A percentile compares a stretch with the other conserved stretches of the same genome.
Evolutionary conservation across 2,329 filamentous ascomycete species (phyloP).

Genomic region (Beauveria scarabaeidicola): DNA sequence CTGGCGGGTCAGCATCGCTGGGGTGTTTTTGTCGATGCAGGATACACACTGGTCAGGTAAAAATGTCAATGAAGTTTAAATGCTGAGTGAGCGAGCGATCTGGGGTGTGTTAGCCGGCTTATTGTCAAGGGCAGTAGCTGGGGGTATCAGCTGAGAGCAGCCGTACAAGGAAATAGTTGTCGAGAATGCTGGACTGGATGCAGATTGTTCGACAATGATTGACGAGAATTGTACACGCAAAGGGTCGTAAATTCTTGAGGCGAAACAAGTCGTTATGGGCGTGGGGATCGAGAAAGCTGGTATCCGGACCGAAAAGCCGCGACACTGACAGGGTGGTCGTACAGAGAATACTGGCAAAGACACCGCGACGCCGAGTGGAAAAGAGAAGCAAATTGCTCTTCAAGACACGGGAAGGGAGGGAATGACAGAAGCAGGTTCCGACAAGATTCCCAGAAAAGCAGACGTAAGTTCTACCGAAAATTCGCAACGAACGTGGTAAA

Average conservation of each 20-base stretch:
- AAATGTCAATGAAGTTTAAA: not conserved
- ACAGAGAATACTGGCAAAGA: constrained; percentile 10
- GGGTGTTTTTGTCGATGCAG: not conserved
- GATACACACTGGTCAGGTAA: constrained; percentile 7
- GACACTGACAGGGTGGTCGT: constrained; percentile 10
- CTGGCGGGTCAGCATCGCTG: constrained; percentile 13
- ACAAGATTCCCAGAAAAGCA: constrained; percentile 18
- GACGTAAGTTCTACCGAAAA: constrained; percentile 29
- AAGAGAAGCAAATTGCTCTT: constrained; percentile 9
- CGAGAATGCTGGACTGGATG: constrained; percentile 6
- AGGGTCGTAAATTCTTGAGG: constrained; percentile 9
- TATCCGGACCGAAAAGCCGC: constrained; percentile 11
- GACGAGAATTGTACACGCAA: constrained; percentile 5
- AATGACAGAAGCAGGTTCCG: constrained; percentile 19
- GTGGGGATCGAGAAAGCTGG: constrained; percentile 3
- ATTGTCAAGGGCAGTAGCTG: not conserved
- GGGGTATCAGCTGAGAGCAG: too few relatives aligned
- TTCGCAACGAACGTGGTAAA: constrained; percentile 33
- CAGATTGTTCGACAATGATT: constrained; percentile 3
- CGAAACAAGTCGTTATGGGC: constrained; percentile 7
- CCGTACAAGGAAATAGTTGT: constrained; percentile 2
- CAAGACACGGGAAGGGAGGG: constrained; percentile 15
- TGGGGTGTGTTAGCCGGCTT: not conserved
- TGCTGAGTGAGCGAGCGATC: constrained; percentile 1
- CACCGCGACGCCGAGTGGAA: constrained; percentile 11